Percentiles rank a stretch among this genome's conserved stretches.
phyloP scores from a whole-genome alignment of 345 rosid species.

The Melaleuca quinquenervia region DNA sequence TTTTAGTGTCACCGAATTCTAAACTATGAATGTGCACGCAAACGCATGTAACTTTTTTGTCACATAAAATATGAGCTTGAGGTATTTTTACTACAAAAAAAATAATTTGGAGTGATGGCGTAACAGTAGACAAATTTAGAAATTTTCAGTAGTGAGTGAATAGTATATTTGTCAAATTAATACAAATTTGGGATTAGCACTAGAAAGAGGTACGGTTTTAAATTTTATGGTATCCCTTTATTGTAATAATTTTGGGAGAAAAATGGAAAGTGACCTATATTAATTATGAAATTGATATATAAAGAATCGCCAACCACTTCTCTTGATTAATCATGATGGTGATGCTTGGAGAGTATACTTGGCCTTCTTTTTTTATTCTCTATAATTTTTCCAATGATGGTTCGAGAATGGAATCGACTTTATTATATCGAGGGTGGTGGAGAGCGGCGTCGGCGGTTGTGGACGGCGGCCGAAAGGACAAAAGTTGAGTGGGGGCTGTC shows the following conservation, averaged over 20 bases:
- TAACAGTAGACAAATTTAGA: neutral
- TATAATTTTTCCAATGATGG: neutral
- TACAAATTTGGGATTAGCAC: rapidly evolving
- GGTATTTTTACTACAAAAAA: neutral
- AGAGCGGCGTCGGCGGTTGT: slow-evolving; percentile 1
- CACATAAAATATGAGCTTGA: rapidly evolving
- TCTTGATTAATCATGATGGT: neutral
- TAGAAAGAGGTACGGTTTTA: too few species aligned
- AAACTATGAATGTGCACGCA: too few species aligned
- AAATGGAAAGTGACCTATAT: neutral
- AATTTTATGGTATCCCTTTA: neutral
- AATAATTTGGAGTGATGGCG: neutral
- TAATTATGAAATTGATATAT: neutral
- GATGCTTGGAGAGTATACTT: neutral
- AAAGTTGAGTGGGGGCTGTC: neutral
- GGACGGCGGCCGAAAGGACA: neutral
- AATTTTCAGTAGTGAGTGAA: rapidly evolving
- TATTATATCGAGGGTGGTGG: neutral
- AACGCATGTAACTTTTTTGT: too few species aligned
- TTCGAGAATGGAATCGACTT: neutral
- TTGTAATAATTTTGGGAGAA: neutral
- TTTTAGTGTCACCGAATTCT: too few species aligned
- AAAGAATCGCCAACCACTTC: neutral
- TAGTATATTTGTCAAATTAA: neutral
- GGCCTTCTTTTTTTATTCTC: neutral